phyloP scores from a whole-genome alignment of 441 rosid genomes.

The Gossypium schwendimanii region DNA sequence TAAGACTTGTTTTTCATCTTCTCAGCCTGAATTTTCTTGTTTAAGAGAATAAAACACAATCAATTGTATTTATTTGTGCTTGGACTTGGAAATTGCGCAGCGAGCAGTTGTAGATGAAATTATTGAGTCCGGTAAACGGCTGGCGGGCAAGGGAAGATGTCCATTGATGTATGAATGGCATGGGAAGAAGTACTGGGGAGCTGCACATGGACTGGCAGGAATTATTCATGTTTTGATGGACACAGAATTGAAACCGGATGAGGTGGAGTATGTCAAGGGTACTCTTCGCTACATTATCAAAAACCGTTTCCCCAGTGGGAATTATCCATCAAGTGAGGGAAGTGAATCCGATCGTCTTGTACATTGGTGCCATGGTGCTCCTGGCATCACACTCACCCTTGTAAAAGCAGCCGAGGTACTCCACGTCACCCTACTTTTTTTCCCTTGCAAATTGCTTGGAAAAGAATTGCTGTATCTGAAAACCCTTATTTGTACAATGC shows the following conservation, averaged over 20 bases:
- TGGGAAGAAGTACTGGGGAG: constrained; percentile 67
- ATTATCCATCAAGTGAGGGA: constrained; percentile 62
- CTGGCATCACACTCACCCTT: constrained; percentile 58
- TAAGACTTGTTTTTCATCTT: constrained; percentile 20
- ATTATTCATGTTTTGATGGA: constrained; percentile 63
- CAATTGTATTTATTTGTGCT: constrained; percentile 1
- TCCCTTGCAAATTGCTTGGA: not conserved
- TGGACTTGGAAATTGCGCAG: constrained; percentile 25
- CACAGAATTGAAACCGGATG: constrained; percentile 55
- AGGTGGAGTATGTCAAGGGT: constrained; percentile 54
- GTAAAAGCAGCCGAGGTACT: constrained; percentile 61
- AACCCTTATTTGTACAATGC: not conserved
- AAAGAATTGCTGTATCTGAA: not conserved
- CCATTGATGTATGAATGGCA: constrained; percentile 79
- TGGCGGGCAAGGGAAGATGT: constrained; percentile 38
- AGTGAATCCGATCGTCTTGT: constrained; percentile 57
- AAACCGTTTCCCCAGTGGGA: constrained; percentile 53
- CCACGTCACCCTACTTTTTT: not conserved
- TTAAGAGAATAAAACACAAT: not conserved
- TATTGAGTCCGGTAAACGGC: constrained; percentile 42
- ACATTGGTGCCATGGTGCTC: constrained; percentile 78
- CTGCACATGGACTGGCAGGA: constrained; percentile 72
- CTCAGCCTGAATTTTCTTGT: not conserved
- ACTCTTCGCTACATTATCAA: constrained; percentile 56
- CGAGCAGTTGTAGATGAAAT: constrained; percentile 48